Percentiles rank a stretch among this genome's conserved stretches.
These are phyloP conservation scores for Cyathus striatus DNA, from an alignment of 768 basidiomycete genomes.

Conservation along the genomic window DNA sequence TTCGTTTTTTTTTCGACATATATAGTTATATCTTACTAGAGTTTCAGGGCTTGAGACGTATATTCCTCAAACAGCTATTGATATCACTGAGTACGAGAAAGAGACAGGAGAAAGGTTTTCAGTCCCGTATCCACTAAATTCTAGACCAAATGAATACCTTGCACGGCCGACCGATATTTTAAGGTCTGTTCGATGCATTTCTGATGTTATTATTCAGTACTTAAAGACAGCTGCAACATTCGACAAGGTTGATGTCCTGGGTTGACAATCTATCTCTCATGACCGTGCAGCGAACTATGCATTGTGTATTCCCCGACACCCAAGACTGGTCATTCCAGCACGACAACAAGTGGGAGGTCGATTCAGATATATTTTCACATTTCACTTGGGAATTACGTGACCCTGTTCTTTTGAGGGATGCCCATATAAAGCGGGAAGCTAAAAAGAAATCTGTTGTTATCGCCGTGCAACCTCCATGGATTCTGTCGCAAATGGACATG, in stretches of 20 bases:
- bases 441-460: conserved; percentile 36
- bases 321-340: conserved; percentile 35
- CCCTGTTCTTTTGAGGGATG: conserved; percentile 2
- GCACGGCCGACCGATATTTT: neutral
- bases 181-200: neutral
- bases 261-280: conserved; percentile 38
- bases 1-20: neutral
- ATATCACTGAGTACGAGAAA: neutral
- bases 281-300: conserved; percentile 42
- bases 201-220: neutral
- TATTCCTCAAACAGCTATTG: neutral
- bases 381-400: conserved; percentile 34
- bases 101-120: neutral
- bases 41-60: neutral
- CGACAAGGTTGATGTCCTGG: conserved; percentile 12
- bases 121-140: neutral
- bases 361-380: conserved; percentile 36
- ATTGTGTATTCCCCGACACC: conserved; percentile 38
- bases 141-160: neutral
- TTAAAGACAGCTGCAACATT: neutral
- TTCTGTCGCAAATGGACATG: conserved; percentile 49
- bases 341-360: conserved; percentile 23
- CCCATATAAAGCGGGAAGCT: conserved; percentile 14
- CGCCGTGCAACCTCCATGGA: conserved; percentile 59
- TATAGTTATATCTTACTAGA: neutral